Conservation (phyloP, 2,329 filamentous ascomycete species). For the Pseudocercospora ulei region DNA sequence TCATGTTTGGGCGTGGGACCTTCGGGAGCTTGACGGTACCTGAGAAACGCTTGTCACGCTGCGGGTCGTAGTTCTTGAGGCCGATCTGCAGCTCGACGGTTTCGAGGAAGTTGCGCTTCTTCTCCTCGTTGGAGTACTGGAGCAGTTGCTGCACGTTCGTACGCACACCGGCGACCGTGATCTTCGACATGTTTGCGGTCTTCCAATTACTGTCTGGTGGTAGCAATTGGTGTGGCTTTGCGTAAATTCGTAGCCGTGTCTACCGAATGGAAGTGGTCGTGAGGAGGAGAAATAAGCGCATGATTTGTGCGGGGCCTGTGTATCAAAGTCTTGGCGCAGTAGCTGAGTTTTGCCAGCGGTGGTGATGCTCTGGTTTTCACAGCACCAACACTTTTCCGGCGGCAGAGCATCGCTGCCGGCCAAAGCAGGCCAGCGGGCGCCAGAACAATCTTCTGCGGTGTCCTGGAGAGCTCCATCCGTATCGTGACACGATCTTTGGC, state of each 20-base stretch:
- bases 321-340: no score
- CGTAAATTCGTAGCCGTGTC: slow-evolving; percentile 23
- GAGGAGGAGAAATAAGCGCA: slow-evolving; percentile 11
- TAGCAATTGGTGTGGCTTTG: slow-evolving; percentile 34
- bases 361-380: no score
- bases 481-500: slow-evolving; percentile 19
- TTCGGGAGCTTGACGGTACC: slow-evolving; percentile 93
- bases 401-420: no score
- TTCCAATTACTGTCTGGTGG: slow-evolving; percentile 39
- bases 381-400: no score
- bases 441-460: no score
- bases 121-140: slow-evolving; percentile 59
- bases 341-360: no score
- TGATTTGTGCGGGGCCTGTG: no score
- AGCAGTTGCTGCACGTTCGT: slow-evolving; percentile 87
- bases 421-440: no score
- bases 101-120: slow-evolving; percentile 40
- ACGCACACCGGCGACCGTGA: slow-evolving; percentile 86
- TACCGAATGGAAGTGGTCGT: slow-evolving; percentile 13
- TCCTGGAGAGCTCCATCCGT: slow-evolving; percentile 18
- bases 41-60: slow-evolving; percentile 99
- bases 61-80: slow-evolving; percentile 93
- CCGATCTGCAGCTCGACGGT: slow-evolving; percentile 71
- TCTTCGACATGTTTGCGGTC: slow-evolving; percentile 63
- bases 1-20: slow-evolving; percentile 84